Conservation (phyloP, 1,284 basidiomycete genomes). For the Exobasidium rhododendri region DNA sequence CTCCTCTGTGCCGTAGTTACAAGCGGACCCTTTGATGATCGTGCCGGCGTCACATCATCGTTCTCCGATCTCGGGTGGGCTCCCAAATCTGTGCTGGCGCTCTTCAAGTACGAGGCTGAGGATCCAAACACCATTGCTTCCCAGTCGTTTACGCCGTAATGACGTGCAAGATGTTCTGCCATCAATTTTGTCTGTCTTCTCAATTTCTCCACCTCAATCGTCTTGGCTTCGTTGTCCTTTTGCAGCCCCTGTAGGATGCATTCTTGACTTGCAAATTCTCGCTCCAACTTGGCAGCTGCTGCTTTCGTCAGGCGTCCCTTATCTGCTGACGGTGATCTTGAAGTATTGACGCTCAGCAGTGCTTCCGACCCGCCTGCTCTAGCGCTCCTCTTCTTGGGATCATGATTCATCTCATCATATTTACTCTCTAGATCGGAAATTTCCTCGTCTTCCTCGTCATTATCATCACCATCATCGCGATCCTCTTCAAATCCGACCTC, state of each 20-base stretch:
- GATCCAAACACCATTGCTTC: constrained; percentile 26
- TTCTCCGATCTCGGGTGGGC: neutral
- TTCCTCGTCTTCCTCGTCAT: neutral
- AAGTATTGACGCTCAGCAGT: too few species aligned
- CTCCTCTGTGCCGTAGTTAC: constrained; percentile 9
- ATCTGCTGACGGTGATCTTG: neutral
- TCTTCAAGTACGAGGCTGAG: neutral
- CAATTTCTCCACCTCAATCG: constrained; percentile 37
- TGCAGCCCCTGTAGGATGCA: constrained; percentile 45
- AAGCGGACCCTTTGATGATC: neutral
- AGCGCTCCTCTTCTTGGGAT: neutral
- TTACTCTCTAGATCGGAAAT: neutral
- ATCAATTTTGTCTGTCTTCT: constrained; percentile 34
- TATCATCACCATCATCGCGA: neutral
- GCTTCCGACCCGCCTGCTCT: neutral
- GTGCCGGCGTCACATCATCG: neutral
- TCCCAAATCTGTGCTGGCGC: neutral
- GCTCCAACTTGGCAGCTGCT: constrained; percentile 36
- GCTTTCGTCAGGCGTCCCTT: constrained; percentile 32
- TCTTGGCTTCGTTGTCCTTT: constrained; percentile 45
- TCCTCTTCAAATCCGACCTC: too few species aligned
- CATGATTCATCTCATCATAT: neutral
- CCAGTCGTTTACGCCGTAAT: constrained; percentile 38
- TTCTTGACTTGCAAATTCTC: constrained; percentile 42
- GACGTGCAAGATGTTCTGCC: constrained; percentile 31